These are phyloP conservation scores for Adansonia grandidieri DNA, from an alignment of 441 rosid species.

Conservation along the genomic window DNA sequence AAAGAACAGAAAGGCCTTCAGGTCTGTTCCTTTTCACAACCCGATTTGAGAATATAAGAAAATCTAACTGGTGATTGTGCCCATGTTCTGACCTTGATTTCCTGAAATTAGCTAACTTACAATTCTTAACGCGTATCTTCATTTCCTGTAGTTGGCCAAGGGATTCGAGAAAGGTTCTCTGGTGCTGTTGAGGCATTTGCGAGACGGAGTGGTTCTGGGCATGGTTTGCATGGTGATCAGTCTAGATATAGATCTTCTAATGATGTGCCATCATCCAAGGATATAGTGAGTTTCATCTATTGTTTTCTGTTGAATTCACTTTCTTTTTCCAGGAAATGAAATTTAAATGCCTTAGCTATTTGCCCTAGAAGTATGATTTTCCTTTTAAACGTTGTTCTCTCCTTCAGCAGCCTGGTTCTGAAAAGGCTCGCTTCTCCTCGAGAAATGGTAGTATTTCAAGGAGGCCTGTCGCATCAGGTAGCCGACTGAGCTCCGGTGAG, in stretches of 20 bases:
- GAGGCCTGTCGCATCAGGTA: slow-evolving; percentile 51
- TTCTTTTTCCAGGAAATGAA: not conserved
- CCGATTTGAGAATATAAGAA: not conserved
- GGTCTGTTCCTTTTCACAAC: slow-evolving; percentile 44
- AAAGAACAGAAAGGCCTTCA: slow-evolving; percentile 70
- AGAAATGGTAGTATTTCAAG: slow-evolving; percentile 60
- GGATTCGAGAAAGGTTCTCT: slow-evolving; percentile 58
- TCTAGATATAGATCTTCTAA: slow-evolving; percentile 57
- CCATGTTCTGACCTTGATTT: not conserved
- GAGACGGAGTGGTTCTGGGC: slow-evolving; percentile 42
- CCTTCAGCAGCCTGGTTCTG: slow-evolving; percentile 51
- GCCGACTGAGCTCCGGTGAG: slow-evolving; percentile 64
- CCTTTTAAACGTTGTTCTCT: not conserved
- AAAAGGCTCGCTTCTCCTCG: slow-evolving; percentile 43
- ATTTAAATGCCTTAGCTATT: not conserved
- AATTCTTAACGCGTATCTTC: not conserved
- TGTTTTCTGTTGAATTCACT: not conserved
- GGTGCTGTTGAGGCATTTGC: slow-evolving; percentile 69
- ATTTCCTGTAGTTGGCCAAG: slow-evolving; percentile 52
- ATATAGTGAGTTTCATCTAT: not conserved
- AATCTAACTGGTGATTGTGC: not conserved
- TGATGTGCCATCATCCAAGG: slow-evolving; percentile 54
- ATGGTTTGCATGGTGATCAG: slow-evolving; percentile 53
- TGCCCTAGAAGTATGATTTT: not conserved
- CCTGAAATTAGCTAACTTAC: not conserved